Base-by-base conservation (phyloP, 768 basidiomycete genomes). In the Tulasnella sp. region DNA sequence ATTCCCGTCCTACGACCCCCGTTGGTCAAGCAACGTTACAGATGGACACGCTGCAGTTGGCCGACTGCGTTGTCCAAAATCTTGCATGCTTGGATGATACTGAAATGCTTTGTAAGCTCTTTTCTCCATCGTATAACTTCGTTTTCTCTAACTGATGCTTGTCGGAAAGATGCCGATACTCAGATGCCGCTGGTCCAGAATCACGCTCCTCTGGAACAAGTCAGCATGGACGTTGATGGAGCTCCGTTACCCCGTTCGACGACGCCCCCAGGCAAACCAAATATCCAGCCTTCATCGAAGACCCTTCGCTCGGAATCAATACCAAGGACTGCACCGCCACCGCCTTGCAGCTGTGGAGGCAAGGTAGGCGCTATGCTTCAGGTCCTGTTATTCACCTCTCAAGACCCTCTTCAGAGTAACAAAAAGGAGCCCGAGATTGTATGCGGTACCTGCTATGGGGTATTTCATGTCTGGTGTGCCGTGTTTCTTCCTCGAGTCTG, bases 381-480 rank as follows among this genome's bases (percentile, higher is more conserved):
- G 29, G 25, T 31, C 29, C 40, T 22, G 3, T 34, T 8, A 37
- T 69, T 37, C 25, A 8, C 70, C 67, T 17, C 58, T 29, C 58
- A 25, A 34, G n/a, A 34, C 4, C 58, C 29, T 64, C 12, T 64
- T 64, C 29, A 64, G 58, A 64, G 58, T 12, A 31, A 34, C 12
- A 68, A 40, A n/a, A 40, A 42, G 34, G 38, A 40, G 15, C 67
- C 67, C 34, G 36, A 37, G 17, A 39, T 38, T 31, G 67, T 29
- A 38, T 40, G 31, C 64, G 31, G 42, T 38, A 76, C 40, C 34
- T 76, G 75, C 38, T 34, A n/a, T 31, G 52, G 52, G 7, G 11
- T 45, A n/a, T 76, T 70, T 70, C 75, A 76, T 54, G 25, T 76
- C 67, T 76, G 75, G 75, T 76, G 69, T 39, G 75, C 25, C 31